Evolutionary conservation across 441 rosid species (phyloP).

Genomic region (Sinapis alba): DNA sequence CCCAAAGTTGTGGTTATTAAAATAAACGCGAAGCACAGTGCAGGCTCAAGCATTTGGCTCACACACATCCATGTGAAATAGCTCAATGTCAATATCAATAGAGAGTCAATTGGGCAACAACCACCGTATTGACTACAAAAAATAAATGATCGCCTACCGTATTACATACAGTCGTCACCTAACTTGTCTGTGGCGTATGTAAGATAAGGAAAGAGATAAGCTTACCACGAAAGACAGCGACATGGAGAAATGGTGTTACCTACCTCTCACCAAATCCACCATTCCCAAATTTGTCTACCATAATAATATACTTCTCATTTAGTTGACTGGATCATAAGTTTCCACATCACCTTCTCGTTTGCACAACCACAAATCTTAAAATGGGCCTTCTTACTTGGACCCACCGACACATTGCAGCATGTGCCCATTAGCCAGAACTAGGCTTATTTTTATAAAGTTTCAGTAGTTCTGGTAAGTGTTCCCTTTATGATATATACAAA

Average conservation of each 20-base stretch:
- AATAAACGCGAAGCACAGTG: slow-evolving; percentile 27
- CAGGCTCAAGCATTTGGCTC: slow-evolving; percentile 2
- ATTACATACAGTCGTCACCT: neutral
- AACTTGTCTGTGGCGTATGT: neutral
- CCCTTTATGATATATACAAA: neutral
- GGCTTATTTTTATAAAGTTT: neutral
- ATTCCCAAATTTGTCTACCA: neutral
- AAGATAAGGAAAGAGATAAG: neutral
- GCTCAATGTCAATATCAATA: neutral
- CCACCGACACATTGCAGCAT: neutral
- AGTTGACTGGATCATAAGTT: slow-evolving; percentile 7
- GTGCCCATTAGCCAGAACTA: neutral
- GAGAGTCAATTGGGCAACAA: slow-evolving; percentile 32
- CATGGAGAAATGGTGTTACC: slow-evolving; percentile 31
- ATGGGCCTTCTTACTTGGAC: slow-evolving; percentile 11
- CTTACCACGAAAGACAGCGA: slow-evolving; percentile 35
- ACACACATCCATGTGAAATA: slow-evolving; percentile 17
- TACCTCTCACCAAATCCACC: slow-evolving; percentile 39
- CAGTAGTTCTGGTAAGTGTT: neutral
- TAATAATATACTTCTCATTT: neutral
- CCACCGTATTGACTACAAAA: slow-evolving; percentile 15
- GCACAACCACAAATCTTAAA: neutral
- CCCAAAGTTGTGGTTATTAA: slow-evolving; percentile 26
- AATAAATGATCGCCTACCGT: neutral
- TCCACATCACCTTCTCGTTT: slow-evolving; percentile 12